Evolutionary conservation across 2,329 filamentous ascomycete species (phyloP).

Genomic region (Xylariales sp.): DNA sequence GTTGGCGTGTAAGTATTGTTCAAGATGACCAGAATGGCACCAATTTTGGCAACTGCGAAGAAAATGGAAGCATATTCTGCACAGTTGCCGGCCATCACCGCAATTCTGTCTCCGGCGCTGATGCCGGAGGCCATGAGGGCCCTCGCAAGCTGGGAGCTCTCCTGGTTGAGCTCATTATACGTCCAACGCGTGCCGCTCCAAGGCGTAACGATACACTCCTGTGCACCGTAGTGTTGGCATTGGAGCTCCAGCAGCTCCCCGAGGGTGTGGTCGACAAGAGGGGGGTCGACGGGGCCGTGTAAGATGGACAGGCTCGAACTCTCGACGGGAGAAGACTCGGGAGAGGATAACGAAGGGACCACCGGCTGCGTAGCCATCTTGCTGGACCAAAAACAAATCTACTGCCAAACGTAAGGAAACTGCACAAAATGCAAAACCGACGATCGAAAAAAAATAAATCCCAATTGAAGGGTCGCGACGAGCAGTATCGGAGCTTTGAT

Average conservation of each 20-base stretch:
- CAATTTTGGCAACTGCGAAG: conserved; percentile 65
- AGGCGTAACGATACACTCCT: conserved; percentile 68
- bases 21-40: conserved; percentile 68
- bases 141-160: conserved; percentile 57
- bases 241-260: conserved; percentile 70
- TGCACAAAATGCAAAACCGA: background rate
- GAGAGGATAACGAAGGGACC: conserved; percentile 9
- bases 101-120: conserved; percentile 64
- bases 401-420: background rate
- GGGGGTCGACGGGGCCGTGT: conserved; percentile 63
- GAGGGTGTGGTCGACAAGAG: conserved; percentile 66
- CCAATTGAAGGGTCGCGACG: no score
- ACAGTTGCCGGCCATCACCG: conserved; percentile 74
- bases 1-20: conserved; percentile 78
- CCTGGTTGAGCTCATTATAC: conserved; percentile 59
- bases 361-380: conserved; percentile 21
- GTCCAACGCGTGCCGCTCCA: conserved; percentile 76
- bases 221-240: conserved; percentile 57
- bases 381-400: no score
- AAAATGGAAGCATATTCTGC: conserved; percentile 77
- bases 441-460: background rate
- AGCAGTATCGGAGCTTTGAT: no score
- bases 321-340: conserved; percentile 14
- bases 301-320: conserved; percentile 56
- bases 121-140: conserved; percentile 66